Evolutionary conservation across 192 early-diverging fungal species (phyloP).

Genomic region (Funneliformis mosseae): DNA sequence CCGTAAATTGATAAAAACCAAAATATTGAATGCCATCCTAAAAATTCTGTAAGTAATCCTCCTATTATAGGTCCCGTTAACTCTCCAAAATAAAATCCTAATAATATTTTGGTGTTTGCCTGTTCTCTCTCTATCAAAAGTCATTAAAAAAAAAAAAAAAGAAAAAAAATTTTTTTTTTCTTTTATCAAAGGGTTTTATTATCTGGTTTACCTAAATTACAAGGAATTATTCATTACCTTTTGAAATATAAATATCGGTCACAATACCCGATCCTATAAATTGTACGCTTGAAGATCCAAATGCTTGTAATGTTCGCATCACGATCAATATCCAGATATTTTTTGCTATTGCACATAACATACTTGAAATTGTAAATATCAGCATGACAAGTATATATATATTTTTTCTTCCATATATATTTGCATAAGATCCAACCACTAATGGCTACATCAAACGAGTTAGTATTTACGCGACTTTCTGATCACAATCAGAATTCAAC

Average conservation of each 20-base stretch:
- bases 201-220: too few species aligned
- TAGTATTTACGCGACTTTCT: not conserved
- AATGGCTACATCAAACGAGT: constrained; percentile 38
- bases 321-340: constrained; percentile 45
- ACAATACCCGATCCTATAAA: constrained; percentile 39
- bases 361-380: constrained; percentile 42
- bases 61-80: constrained; percentile 45
- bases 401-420: constrained; percentile 41
- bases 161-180: not conserved
- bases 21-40: constrained; percentile 27
- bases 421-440: constrained; percentile 42
- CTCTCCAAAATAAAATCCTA: constrained; percentile 5
- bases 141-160: not conserved
- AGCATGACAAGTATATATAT: constrained; percentile 41
- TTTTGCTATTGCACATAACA: constrained; percentile 37
- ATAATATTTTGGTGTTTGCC: not conserved
- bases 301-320: constrained; percentile 43
- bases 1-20: constrained; percentile 43
- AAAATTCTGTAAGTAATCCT: constrained; percentile 34
- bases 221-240: not conserved
- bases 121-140: not conserved
- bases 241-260: constrained; percentile 35
- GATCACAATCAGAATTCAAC: not conserved
- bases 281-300: constrained; percentile 38
- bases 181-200: not conserved